Base-by-base conservation (phyloP, 345 rosid genomes). In the Fremontodendron californicum region DNA sequence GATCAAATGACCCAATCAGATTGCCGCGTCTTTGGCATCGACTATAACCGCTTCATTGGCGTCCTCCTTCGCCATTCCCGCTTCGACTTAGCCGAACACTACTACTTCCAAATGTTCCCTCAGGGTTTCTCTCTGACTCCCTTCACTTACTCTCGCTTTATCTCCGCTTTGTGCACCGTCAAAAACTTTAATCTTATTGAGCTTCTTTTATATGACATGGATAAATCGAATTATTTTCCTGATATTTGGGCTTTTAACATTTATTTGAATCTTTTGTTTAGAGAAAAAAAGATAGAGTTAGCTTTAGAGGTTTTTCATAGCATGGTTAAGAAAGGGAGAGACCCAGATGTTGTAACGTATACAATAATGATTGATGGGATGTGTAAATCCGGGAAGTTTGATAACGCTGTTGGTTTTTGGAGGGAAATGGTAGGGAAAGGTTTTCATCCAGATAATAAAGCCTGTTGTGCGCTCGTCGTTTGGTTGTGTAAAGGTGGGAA, bases 121-220 rank as follows among this genome's bases (percentile, higher is more conserved):
- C 86, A 81, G 66, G 98, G 98, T 15, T 91, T 92, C 80, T 91
- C 97, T n/a, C 85, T 93, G 21, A 85, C 88, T 73, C 82, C 94
- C 18, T 91, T 92, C 84, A 96, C 99, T 76, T 91, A 92, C 88
- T 93, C 98, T 66, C 90, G 99, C 58, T 91, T 93, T 86, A 93
- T 96, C 80, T 93, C 97, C 58, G 88, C 92, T 78, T 88, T 96
- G 77, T 96, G 97, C 78, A 45, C 85, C 73, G 85, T 85, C 63
- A 88, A 84, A 77, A 84, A 89, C 77, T 81, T 92, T 79, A 69
- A 72, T n/a, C 85, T 89, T 58, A 86, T 93, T 71, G 87, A 93
- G 27, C 77, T 78, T 68, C 84, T 96, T 43, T 39, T 93, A 31
- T 79, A 57, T 51, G 96, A 92, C 78, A 96, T 92, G 98, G 97